Base-by-base conservation (phyloP, 1,139 yeast species). In the Pichia sp. region DNA sequence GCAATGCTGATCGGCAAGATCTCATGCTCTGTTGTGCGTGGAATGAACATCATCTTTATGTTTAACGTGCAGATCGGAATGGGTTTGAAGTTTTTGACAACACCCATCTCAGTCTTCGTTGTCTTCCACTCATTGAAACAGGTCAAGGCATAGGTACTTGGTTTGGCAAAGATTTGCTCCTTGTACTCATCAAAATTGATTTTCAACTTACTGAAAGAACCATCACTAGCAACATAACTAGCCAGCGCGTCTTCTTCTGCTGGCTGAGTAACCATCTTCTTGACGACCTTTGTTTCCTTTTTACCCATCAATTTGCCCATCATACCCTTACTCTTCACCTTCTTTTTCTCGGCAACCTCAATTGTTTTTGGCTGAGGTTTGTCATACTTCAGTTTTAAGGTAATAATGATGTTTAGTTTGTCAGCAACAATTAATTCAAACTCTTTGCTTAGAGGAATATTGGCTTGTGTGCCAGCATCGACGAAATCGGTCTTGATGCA, bases 121-220 rank as follows among this genome's bases (percentile, higher is more conserved):
- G 67, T 65, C 52, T 84, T 87, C 97, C 97, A 92, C 68, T 90
- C 96, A 66, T 90, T 90, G 69, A 81, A 81, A 64, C 93, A 79
- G 15, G 83, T 80, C 55, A 89, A 69, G 53, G 78, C 78, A 64
- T 82, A 79, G 51, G 75, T 75, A 47, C 75, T 73, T 0, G 82
- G 75, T 53, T 72, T 71, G 31, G 88, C 87, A 19, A 78, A 79
- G 38, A 85, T 73, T 46, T 75, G 75, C 30, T 74, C 70, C 63
- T 83, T 84, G 62, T 80, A 80, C 59, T 82, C 83, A 45, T 79
- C 77, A 60, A 90, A 79, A 50, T 80, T 80, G 54, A 92, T 74
- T 61, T 84, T 82, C 57, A 89, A 80, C 61, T 92, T 78, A 2
- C 89, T 96, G 74, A 88, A 90, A 10, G 96, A 87, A 1, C 98